A percentile compares a stretch with the other conserved stretches of the same genome.
phyloP scores from a whole-genome alignment of 768 basidiomycete species.

The Lentinula lateritia region DNA sequence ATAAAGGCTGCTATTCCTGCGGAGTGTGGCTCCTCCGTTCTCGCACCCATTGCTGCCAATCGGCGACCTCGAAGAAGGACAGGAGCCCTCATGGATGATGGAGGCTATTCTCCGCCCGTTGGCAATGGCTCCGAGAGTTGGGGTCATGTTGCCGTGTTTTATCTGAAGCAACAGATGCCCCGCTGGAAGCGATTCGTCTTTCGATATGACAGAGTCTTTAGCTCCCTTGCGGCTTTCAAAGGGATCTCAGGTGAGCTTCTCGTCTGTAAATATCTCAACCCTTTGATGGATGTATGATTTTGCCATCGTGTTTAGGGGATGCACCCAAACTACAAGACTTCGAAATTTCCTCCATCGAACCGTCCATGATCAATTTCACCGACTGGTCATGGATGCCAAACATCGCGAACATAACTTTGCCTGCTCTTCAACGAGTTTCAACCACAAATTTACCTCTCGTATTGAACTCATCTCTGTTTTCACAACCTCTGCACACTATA shows the following conservation, averaged over 20 bases:
- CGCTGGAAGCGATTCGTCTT: constrained; percentile 82
- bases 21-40: constrained; percentile 33
- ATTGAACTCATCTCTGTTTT: constrained; percentile 72
- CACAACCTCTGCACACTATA: constrained; percentile 48
- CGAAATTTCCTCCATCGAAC: constrained; percentile 67
- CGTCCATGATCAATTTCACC: constrained; percentile 41
- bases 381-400: constrained; percentile 76
- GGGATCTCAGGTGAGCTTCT: constrained; percentile 56
- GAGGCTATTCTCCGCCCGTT: not conserved
- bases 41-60: constrained; percentile 17
- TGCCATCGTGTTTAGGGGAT: constrained; percentile 38
- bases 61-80: not conserved
- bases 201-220: constrained; percentile 71
- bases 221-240: constrained; percentile 68
- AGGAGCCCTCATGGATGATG: not conserved
- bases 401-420: constrained; percentile 28
- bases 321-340: constrained; percentile 74
- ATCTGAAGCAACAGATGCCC: constrained; percentile 75
- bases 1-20: constrained; percentile 25
- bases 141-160: constrained; percentile 78
- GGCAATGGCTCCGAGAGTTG: constrained; percentile 39
- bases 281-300: not conserved
- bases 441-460: constrained; percentile 72
- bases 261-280: not conserved
- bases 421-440: constrained; percentile 55